Base-by-base conservation (phyloP, 345 rosid genomes). In the Crucihimalaya himalaica region DNA sequence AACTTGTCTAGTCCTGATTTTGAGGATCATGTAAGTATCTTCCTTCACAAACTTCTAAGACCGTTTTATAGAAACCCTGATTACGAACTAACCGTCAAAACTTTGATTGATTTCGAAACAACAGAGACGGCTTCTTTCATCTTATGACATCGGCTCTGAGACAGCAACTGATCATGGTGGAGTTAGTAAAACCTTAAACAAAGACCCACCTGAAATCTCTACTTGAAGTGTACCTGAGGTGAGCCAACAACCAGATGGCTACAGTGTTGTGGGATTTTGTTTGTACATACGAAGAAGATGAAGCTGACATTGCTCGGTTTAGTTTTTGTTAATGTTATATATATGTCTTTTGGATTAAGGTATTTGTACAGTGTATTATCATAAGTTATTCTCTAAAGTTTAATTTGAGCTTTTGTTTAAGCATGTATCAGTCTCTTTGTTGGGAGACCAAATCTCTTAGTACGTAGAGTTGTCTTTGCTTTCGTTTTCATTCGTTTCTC, bases 51-150 rank as follows among this genome's bases (percentile, higher is more conserved):
- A 43, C 70, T 57, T 23, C 3, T 12, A 7, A 34, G 23, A 6
- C 28, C 27, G 1, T 32, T 31, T 29, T 46, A 35, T 45, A 3
- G 29, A 25, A 34, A 31, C 2, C 5, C 12, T 46, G 1, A 8
- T 18, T 43, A 51, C 43, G 25, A 63, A 19, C 70, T 69, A 55
- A 70, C 59, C 20, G n/a, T 63, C 2, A 46, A 61, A 23, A 52
- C 53, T 14, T 42, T 4, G 28, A 21, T 71, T 70, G 43, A 32
- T 48, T 57, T 5, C 1, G 52, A 66, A 55, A 73, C 82, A 42
- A 81, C 91, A 93, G 98, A 88, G 97, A 81, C 88, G 59, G 83
- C 83, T 89, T 78, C 96, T 93, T 5, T 85, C 97, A 21, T 83
- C 93, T 8, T 83, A 81, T 50, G 96, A 89, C 63, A 85, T 82